Conservation (phyloP, 2,329 filamentous ascomycete species). For the Tricladium varicosporioides region DNA sequence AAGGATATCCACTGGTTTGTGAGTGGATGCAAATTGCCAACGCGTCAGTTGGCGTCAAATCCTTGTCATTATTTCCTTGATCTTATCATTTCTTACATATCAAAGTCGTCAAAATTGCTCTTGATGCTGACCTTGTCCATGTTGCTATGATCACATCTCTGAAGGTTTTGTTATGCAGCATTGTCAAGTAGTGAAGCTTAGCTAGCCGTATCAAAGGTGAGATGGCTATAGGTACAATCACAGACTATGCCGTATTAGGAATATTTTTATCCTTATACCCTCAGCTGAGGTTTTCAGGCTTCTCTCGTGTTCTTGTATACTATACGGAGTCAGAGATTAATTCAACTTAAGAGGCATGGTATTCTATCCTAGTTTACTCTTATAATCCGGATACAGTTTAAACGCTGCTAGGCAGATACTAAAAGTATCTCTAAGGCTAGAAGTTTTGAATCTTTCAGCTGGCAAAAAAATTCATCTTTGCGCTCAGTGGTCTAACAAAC, state of each 20-base stretch:
- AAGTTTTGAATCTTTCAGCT: too few relatives aligned
- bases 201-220: background rate
- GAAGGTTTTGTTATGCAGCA: background rate
- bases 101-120: background rate
- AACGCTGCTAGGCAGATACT: too few relatives aligned
- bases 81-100: background rate
- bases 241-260: too few relatives aligned
- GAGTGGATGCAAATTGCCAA: background rate
- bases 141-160: background rate
- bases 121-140: background rate
- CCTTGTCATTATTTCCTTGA: constrained; percentile 1
- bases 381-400: too few relatives aligned
- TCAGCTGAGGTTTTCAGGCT: too few relatives aligned
- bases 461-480: too few relatives aligned
- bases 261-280: too few relatives aligned
- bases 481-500: background rate
- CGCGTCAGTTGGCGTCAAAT: constrained; percentile 1
- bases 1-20: background rate
- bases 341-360: too few relatives aligned
- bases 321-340: too few relatives aligned
- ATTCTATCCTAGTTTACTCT: too few relatives aligned
- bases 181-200: background rate
- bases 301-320: too few relatives aligned
- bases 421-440: too few relatives aligned
- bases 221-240: background rate